Evolutionary conservation across 1,284 basidiomycete genomes (phyloP).

Genomic region (Filobasidium uniguttulatum): DNA sequence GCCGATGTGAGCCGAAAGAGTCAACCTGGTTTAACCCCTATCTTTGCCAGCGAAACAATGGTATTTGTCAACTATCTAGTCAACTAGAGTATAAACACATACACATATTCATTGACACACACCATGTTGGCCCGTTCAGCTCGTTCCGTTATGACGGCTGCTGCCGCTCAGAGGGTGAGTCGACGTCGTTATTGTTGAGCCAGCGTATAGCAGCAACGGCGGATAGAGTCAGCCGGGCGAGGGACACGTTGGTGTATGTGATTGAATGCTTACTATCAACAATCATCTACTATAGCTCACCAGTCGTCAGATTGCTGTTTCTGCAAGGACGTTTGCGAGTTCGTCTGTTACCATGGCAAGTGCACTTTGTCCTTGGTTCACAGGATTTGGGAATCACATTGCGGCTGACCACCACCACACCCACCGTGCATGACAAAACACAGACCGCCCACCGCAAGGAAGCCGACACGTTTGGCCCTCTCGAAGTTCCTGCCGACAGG

Average conservation of each 20-base stretch:
- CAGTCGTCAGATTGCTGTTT: constrained; percentile 2
- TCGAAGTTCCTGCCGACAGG: constrained; percentile 82
- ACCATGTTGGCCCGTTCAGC: background rate
- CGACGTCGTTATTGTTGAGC: background rate
- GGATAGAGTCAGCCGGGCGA: background rate
- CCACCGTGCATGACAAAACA: background rate
- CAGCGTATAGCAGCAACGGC: background rate
- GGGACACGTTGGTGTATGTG: background rate
- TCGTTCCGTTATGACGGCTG: background rate
- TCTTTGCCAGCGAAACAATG: too few relatives aligned
- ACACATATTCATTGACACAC: too few relatives aligned
- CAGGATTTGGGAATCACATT: background rate
- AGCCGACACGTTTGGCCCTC: constrained; percentile 39
- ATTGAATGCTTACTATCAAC: background rate
- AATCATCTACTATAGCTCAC: background rate
- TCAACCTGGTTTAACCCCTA: too few relatives aligned
- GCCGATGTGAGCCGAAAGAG: too few relatives aligned
- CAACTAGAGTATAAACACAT: too few relatives aligned
- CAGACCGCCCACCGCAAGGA: constrained; percentile 30
- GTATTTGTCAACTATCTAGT: too few relatives aligned
- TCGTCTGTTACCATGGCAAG: constrained; percentile 12
- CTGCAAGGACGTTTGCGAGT: constrained; percentile 6
- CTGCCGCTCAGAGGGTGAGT: constrained; percentile 11
- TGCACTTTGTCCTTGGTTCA: too few relatives aligned
- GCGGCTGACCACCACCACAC: background rate